Evolutionary conservation across 176 grass and related monocot species (phyloP), one percentile per base, ranked within the genome.

Genomic region (bread wheat (Triticum aestivum)): DNA sequence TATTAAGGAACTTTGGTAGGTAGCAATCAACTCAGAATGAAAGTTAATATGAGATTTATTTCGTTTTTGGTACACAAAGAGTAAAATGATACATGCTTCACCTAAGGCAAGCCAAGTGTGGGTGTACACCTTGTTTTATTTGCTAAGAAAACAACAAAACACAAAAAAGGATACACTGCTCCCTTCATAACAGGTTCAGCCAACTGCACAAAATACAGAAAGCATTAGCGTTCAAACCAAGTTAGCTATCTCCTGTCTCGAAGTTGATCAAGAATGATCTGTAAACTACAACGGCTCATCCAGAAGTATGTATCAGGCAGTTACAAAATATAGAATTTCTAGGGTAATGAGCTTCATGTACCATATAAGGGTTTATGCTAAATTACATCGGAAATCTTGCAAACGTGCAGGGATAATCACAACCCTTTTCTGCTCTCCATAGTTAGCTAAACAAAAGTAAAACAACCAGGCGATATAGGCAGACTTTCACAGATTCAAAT

Each of bases 121-220:
- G 27, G 9, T 5, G 38, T 32, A 67, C 52, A 66, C 41, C 1
- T 77, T 33, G 5, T 47, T 58, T 38, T 15, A 54, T 61, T 54
- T 69, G 4, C 66, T 78, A 78, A 71, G 21, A 51, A 30, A 83
- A 54, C 1, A 62, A 20, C 37, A 84, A 11, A 54, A 18, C 24
- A 41, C 29, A 71, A n/a, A 49, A 58, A 87, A 96, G 93, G 93
- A 98, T 98, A 98, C 97, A 88, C 86, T 78, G 92, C 97, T 64
- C 79, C 93, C 81, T 85, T 96, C 20, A 96, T 92, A 84, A 96
- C 86, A 84, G 93, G 93, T 91, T 96, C 97, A 59, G 71, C 39
- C 84, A 96, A 94, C 96, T 98, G 92, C 87, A 86, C 9, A 79
- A 70, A 78, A 89, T 34, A 49, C 59, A 41, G 49, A 77, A 54